Percentiles rank a stretch among this genome's conserved stretches.
Evolutionary conservation across 768 basidiomycete genomes (phyloP).

Genomic region (Clitopilus passeckerianus): DNA sequence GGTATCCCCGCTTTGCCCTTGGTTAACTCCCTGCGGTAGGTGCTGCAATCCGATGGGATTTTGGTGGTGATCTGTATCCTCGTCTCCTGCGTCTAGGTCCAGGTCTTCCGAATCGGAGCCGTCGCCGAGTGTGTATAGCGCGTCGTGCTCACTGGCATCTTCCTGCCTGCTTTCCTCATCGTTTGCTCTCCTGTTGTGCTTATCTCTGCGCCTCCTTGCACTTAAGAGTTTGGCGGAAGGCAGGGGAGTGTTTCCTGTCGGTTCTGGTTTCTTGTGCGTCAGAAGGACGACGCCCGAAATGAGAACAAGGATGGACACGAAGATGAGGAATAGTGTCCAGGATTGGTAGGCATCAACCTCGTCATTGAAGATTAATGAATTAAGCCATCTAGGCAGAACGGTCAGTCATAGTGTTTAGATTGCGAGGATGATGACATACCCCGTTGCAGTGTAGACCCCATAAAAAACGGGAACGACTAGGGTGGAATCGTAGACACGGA

Average conservation of each 20-base stretch:
- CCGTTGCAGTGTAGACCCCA: slow-evolving; percentile 83
- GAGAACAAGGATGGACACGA: slow-evolving; percentile 79
- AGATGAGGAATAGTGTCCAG: slow-evolving; percentile 88
- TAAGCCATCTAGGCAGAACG: slow-evolving; percentile 32
- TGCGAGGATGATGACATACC: slow-evolving; percentile 35
- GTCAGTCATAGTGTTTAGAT: background rate
- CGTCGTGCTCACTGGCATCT: background rate
- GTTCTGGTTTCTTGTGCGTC: slow-evolving; percentile 87
- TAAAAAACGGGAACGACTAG: slow-evolving; percentile 95
- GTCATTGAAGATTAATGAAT: slow-evolving; percentile 71
- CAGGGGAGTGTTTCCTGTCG: slow-evolving; percentile 27
- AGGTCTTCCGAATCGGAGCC: slow-evolving; percentile 1
- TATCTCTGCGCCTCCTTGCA: background rate
- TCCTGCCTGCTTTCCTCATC: background rate
- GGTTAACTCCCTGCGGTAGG: background rate
- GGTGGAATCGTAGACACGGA: slow-evolving; percentile 88
- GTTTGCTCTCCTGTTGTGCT: background rate
- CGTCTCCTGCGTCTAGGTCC: background rate
- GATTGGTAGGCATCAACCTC: slow-evolving; percentile 80
- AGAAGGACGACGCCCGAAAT: slow-evolving; percentile 91
- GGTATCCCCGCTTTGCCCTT: background rate
- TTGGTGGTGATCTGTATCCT: slow-evolving; percentile 1
- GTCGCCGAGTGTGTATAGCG: background rate
- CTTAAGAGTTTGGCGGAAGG: slow-evolving; percentile 20
- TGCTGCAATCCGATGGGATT: background rate